Conservation (phyloP, 2,329 filamentous ascomycete species). For the Ambrosiella xylebori region DNA sequence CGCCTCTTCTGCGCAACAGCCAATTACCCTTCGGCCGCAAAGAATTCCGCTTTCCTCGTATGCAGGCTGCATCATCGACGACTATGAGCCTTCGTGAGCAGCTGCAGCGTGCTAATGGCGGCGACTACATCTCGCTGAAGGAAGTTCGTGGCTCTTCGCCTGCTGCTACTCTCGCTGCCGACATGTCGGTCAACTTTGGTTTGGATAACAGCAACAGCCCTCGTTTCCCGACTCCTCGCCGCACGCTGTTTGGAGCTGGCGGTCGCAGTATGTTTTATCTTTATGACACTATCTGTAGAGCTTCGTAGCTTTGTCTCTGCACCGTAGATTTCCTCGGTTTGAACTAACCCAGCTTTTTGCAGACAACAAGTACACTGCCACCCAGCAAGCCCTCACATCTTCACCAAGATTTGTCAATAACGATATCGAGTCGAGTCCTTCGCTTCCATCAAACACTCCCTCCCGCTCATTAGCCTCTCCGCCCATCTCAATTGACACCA, state of each 20-base stretch:
- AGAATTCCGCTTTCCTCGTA: conserved; percentile 34
- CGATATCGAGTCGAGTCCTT: conserved; percentile 53
- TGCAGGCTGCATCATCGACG: conserved; percentile 37
- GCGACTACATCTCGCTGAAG: conserved; percentile 72
- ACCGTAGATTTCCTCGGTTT: not conserved
- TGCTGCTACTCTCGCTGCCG: conserved; percentile 74
- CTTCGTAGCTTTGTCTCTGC: not conserved
- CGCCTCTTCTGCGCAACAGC: conserved; percentile 30
- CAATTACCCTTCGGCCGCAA: conserved; percentile 35
- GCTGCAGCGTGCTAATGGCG: conserved; percentile 30
- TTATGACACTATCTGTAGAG: not conserved
- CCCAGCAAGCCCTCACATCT: conserved; percentile 16
- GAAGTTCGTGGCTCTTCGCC: conserved; percentile 73
- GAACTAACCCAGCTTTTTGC: not conserved
- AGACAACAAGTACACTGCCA: conserved; percentile 1
- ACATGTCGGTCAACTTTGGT: conserved; percentile 92
- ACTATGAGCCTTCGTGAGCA: conserved; percentile 64
- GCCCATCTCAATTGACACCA: conserved; percentile 7
- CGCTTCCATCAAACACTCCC: conserved; percentile 15
- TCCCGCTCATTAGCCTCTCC: conserved; percentile 4
- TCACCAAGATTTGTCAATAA: conserved; percentile 18
- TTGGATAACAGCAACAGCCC: conserved; percentile 59
- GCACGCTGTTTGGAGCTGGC: conserved; percentile 24
- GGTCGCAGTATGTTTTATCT: conserved; percentile 13
- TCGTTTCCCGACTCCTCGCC: conserved; percentile 25